Evolutionary conservation across 1,139 yeast genomes (phyloP).

Genomic region (Chernovozyma sophiae-reginae): DNA sequence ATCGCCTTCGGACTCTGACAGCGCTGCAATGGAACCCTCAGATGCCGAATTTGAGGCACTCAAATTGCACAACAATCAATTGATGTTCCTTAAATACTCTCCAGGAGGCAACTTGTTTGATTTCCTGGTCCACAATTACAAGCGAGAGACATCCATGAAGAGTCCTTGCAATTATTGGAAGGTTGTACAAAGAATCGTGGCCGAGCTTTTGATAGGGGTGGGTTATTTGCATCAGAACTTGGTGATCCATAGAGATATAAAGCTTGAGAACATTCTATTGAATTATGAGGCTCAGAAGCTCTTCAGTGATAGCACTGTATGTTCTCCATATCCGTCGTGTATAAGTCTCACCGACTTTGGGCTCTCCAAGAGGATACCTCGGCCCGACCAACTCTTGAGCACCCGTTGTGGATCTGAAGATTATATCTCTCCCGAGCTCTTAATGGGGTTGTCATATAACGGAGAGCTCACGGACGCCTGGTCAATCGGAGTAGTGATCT

Average conservation of each 20-base stretch:
- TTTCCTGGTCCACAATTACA: constrained; percentile 43
- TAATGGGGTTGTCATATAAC: constrained; percentile 86
- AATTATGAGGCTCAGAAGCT: constrained; percentile 25
- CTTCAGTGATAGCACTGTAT: background rate
- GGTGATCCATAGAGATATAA: constrained; percentile 84
- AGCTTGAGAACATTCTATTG: constrained; percentile 74
- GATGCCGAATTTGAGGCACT: background rate
- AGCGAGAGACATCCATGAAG: background rate
- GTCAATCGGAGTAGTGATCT: constrained; percentile 90
- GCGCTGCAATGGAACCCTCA: background rate
- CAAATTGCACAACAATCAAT: constrained; percentile 29
- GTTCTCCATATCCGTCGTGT: background rate
- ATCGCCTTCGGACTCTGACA: background rate
- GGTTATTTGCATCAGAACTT: constrained; percentile 63
- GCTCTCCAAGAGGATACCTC: constrained; percentile 63
- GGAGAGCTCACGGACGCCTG: constrained; percentile 89
- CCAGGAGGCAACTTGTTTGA: constrained; percentile 81
- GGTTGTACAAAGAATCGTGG: constrained; percentile 56
- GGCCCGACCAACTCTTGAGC: constrained; percentile 56
- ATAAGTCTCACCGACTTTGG: constrained; percentile 86
- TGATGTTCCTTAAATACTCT: constrained; percentile 71
- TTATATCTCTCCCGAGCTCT: constrained; percentile 87
- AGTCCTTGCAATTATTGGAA: constrained; percentile 25
- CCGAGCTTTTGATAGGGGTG: constrained; percentile 67
- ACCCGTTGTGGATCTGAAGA: constrained; percentile 96